Conservation (phyloP, 805 yeast species). For the Candida chauliodis region DNA sequence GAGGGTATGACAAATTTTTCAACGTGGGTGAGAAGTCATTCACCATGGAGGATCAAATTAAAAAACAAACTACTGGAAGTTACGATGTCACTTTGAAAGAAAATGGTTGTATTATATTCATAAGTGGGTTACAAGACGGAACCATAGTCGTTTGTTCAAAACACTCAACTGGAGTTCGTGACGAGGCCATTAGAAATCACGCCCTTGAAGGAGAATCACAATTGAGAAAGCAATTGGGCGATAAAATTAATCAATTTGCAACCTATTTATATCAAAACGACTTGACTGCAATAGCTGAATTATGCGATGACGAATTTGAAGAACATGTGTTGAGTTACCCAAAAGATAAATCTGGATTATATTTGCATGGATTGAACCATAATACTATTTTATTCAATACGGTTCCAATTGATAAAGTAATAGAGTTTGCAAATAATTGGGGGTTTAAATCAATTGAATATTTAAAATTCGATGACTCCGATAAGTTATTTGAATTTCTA, state of each 20-base stretch:
- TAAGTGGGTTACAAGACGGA: slow-evolving; percentile 75
- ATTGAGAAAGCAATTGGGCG: slow-evolving; percentile 50
- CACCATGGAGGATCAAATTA: slow-evolving; percentile 50
- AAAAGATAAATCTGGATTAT: slow-evolving; percentile 69
- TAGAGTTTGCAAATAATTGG: slow-evolving; percentile 56
- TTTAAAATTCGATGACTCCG: slow-evolving; percentile 34
- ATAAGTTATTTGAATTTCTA: slow-evolving; percentile 47
- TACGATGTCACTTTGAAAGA: slow-evolving; percentile 80
- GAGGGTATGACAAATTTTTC: slow-evolving; percentile 96
- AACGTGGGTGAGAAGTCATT: slow-evolving; percentile 61
- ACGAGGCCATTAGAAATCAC: slow-evolving; percentile 58
- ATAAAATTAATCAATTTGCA: slow-evolving; percentile 51
- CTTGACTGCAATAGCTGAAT: slow-evolving; percentile 86
- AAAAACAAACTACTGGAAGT: slow-evolving; percentile 61
- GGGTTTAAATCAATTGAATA: slow-evolving; percentile 67
- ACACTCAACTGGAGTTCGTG: slow-evolving; percentile 74
- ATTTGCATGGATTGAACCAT: slow-evolving; percentile 81
- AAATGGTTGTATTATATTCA: slow-evolving; percentile 88
- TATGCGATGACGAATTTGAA: slow-evolving; percentile 89
- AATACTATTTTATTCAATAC: slow-evolving; percentile 67
- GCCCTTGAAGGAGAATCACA: slow-evolving; percentile 67
- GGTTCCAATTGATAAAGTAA: slow-evolving; percentile 56
- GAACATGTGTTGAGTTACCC: slow-evolving; percentile 85
- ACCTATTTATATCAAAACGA: slow-evolving; percentile 44
- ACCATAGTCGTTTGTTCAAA: slow-evolving; percentile 84